Percentiles rank a stretch among this genome's conserved stretches.
These are phyloP conservation scores for Massariosphaeria phaeospora DNA, from an alignment of 495 filamentous ascomycete genomes.

Conservation along the genomic window DNA sequence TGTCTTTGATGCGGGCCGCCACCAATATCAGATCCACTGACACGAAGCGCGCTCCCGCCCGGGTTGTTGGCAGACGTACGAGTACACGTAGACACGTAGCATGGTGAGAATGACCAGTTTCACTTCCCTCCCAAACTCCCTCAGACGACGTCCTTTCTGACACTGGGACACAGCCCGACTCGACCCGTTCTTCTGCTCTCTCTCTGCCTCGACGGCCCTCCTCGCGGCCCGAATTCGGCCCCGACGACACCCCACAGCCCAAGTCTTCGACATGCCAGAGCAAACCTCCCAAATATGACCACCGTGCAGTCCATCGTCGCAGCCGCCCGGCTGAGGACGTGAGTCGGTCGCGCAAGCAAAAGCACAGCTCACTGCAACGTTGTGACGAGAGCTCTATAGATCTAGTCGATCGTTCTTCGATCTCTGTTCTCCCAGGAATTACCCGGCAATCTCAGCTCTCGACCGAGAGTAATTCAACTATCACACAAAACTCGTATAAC, in stretches of 20 bases:
- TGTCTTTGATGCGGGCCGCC: slow-evolving; percentile 10
- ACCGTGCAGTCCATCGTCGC: slow-evolving; percentile 1
- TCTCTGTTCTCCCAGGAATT: slow-evolving; percentile 37
- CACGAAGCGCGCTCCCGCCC: slow-evolving; percentile 21
- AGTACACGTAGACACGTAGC: slow-evolving; percentile 20
- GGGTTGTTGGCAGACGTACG: slow-evolving; percentile 10
- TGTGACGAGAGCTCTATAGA: slow-evolving; percentile 31
- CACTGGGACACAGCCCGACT: too few relatives aligned
- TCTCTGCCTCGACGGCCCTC: slow-evolving; percentile 14
- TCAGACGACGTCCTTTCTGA: too few relatives aligned
- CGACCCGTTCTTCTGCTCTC: slow-evolving; percentile 1
- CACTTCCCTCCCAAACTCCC: not conserved
- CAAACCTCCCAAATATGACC: slow-evolving; percentile 2
- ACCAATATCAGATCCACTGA: slow-evolving; percentile 33
- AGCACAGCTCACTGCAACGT: slow-evolving; percentile 29
- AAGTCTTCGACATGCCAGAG: slow-evolving; percentile 8
- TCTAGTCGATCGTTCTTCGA: slow-evolving; percentile 36
- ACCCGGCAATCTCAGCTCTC: slow-evolving; percentile 37
- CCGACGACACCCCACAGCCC: slow-evolving; percentile 11
- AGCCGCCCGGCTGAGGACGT: slow-evolving; percentile 12
- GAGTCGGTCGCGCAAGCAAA: slow-evolving; percentile 22
- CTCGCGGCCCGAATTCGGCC: slow-evolving; percentile 4
- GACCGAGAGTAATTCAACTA: slow-evolving; percentile 41
- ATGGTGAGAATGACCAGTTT: slow-evolving; percentile 31
- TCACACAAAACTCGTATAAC: slow-evolving; percentile 40